Base-by-base conservation (phyloP, 345 rosid genomes). In the Corchorus capsularis region DNA sequence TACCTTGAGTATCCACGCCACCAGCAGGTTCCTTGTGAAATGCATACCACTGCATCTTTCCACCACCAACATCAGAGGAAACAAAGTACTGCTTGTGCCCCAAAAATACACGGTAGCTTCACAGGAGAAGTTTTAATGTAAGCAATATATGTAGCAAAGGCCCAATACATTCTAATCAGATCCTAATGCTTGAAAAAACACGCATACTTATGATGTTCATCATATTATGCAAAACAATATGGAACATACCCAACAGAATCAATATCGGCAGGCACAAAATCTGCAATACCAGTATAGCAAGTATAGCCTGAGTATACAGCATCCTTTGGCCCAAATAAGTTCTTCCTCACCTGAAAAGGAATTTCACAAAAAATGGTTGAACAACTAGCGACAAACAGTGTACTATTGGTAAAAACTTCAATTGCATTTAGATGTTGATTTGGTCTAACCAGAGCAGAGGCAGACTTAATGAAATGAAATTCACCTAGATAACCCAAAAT, bases 11-110 rank as follows among this genome's bases (percentile, higher is more conserved):
- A 87, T 93, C 99, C 11, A 75, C 81, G 2, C 99, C 98, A 73
- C 98, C 97, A 17, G 95, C 80, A 35, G 91, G 82, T 78, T 93
- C 98, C 49, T 96, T 82, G 81, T 92, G 89, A 79, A 96, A 96
- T 17, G 96, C 99, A 17, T 96, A 93, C 97, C 99, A 96, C 81
- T 96, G 99, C 97, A 96, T 96, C 89, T 93, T 93, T 72, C 99
- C 99, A 22, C 88, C 93, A 78, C 99, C 98, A 74, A 93, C 99
- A 80, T 96, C 99, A 8, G 97, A 87, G 74, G 99, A 92, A 64
- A 96, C 99, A 60, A 92, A 96, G 89, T 96, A 96, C 62, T 96
- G 98, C 76, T 93, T 96, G 85, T 92, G 95, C 78, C 98, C 99
- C 85, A 93, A 83, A 83, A 93, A 93, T 46, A 96, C 97, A 13